Evolutionary conservation across 768 basidiomycete species (phyloP).

Genomic region (Pulveroboletus sp.): DNA sequence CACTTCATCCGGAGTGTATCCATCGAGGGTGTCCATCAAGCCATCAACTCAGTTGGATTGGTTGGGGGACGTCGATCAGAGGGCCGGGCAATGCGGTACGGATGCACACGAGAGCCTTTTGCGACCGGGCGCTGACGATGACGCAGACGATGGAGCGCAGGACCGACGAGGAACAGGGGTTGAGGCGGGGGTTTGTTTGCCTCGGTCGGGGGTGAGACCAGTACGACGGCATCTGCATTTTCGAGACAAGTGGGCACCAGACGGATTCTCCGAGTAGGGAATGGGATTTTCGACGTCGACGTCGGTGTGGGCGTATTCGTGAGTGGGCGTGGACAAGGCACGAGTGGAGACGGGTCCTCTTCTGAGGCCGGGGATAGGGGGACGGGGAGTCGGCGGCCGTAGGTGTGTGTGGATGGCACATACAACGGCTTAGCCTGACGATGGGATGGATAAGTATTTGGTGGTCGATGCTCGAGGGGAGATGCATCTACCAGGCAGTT

Average conservation of each 20-base stretch:
- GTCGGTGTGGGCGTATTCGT: not conserved
- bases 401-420: not conserved
- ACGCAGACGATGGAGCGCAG: conserved; percentile 43
- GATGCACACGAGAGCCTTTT: conserved; percentile 49
- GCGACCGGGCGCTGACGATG: conserved; percentile 37
- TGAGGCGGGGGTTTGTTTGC: conserved; percentile 15
- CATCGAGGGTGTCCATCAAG: not conserved
- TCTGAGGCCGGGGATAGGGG: conserved; percentile 39
- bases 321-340: conserved; percentile 3
- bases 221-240: conserved; percentile 48
- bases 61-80: conserved; percentile 9
- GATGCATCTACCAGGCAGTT: conserved; percentile 11
- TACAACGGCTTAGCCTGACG: not conserved
- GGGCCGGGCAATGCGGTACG: conserved; percentile 46
- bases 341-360: conserved; percentile 35
- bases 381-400: too few species aligned
- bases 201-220: conserved; percentile 34
- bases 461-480: not conserved
- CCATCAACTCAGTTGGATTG: not conserved
- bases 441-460: not conserved
- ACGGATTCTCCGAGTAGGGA: conserved; percentile 30
- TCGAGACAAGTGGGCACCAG: conserved; percentile 49
- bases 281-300: not conserved
- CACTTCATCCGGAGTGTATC: not conserved
- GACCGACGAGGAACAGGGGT: conserved; percentile 47